phyloP scores from a whole-genome alignment of 1,139 yeast species.

The Scheffersomyces stambukii region DNA sequence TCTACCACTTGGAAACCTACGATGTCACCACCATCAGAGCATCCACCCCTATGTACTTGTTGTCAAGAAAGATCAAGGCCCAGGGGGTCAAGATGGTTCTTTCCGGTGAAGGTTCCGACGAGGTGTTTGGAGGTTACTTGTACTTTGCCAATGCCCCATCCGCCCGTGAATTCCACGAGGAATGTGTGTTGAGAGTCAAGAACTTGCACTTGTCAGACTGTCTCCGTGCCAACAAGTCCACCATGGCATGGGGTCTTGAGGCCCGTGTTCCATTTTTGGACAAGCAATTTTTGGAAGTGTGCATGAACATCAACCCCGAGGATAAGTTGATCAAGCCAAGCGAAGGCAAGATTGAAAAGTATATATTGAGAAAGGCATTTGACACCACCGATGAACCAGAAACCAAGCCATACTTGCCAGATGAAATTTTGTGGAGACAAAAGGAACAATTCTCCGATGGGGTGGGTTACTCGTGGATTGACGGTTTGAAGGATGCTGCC shows the following conservation, averaged over 20 bases:
- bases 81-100: conserved; percentile 99
- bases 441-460: conserved; percentile 99
- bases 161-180: conserved; percentile 87
- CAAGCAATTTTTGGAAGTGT: conserved; percentile 82
- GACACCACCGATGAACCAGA: conserved; percentile 75
- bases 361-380: conserved; percentile 93
- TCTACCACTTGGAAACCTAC: conserved; percentile 92
- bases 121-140: conserved; percentile 96
- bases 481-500: conserved; percentile 93
- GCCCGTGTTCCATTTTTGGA: conserved; percentile 99
- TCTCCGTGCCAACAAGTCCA: conserved; percentile 97
- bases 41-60: conserved; percentile 96
- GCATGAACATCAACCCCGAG: conserved; percentile 92
- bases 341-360: conserved; percentile 83
- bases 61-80: conserved; percentile 95
- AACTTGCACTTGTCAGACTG: conserved; percentile 97
- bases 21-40: conserved; percentile 99
- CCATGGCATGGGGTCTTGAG: conserved; percentile 99
- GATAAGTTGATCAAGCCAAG: conserved; percentile 76
- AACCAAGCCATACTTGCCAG: conserved; percentile 82
- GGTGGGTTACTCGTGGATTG: conserved; percentile 99
- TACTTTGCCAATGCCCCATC: conserved; percentile 97
- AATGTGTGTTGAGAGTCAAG: conserved; percentile 92
- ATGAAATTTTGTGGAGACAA: conserved; percentile 98
- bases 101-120: conserved; percentile 99